Conservation (phyloP, 2,329 filamentous ascomycete genomes). For the Diaporthe longicolla region DNA sequence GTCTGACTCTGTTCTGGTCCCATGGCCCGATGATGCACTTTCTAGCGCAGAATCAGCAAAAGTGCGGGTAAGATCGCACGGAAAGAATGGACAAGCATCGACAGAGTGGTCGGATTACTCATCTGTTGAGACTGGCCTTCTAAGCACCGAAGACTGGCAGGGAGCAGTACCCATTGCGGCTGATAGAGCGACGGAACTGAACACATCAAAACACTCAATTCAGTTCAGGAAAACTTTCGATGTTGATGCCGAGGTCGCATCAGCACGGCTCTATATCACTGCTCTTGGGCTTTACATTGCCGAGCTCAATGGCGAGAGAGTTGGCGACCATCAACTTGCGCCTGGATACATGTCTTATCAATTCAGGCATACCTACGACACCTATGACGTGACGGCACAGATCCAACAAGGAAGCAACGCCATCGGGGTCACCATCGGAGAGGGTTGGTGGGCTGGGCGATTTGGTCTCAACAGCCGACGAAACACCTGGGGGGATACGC, state of each 20-base stretch:
- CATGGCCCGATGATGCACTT: constrained; percentile 36
- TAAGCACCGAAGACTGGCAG: not conserved
- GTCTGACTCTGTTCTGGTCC: constrained; percentile 34
- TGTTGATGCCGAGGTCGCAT: constrained; percentile 47
- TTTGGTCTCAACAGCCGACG: not conserved
- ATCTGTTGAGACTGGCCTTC: constrained; percentile 12
- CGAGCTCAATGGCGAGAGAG: constrained; percentile 60
- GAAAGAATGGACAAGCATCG: constrained; percentile 7
- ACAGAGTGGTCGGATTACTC: constrained; percentile 16
- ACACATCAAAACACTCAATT: not conserved
- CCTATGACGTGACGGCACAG: constrained; percentile 57
- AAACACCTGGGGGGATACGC: constrained; percentile 17
- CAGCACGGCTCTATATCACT: constrained; percentile 63
- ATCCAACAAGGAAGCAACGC: constrained; percentile 17
- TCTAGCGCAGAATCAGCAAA: constrained; percentile 28
- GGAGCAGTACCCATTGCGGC: constrained; percentile 17
- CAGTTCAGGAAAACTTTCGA: constrained; percentile 24
- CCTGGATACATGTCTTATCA: constrained; percentile 68
- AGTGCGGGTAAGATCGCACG: constrained; percentile 28
- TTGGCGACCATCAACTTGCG: constrained; percentile 59
- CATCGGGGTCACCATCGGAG: not conserved
- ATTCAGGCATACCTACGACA: constrained; percentile 65
- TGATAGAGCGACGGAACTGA: constrained; percentile 15
- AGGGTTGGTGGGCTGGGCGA: constrained; percentile 10
- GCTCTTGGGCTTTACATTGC: constrained; percentile 61